A percentile compares a stretch with the other conserved stretches of the same genome.
phyloP scores from a whole-genome alignment of 2,329 filamentous ascomycete genomes.

The Dichotomopilus funicola region DNA sequence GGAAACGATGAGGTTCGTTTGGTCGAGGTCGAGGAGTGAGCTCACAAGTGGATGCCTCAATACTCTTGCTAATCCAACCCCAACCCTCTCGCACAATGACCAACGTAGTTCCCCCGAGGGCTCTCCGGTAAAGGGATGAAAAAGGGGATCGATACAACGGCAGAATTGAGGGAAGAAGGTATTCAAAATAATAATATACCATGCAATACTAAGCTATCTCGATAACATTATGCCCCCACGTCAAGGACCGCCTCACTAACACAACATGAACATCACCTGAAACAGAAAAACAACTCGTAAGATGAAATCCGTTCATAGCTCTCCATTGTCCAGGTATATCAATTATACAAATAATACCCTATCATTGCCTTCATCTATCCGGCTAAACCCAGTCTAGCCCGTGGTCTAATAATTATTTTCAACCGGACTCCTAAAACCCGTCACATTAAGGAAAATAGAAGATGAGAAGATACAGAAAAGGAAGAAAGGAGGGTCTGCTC shows the following conservation, averaged over 20 bases:
- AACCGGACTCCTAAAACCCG: slow-evolving; percentile 18
- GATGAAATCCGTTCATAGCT: too few relatives aligned
- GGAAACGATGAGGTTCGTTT: background rate
- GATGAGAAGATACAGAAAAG: slow-evolving; percentile 8
- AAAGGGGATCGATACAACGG: too few relatives aligned
- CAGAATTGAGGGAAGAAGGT: too few relatives aligned
- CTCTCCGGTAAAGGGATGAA: too few relatives aligned
- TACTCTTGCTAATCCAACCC: background rate
- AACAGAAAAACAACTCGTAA: background rate
- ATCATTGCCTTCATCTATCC: slow-evolving; percentile 17
- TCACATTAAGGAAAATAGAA: slow-evolving; percentile 1
- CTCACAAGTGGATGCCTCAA: background rate
- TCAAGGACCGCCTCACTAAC: too few relatives aligned
- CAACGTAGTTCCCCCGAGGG: too few relatives aligned
- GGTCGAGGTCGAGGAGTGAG: slow-evolving; percentile 1
- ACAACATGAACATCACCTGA: too few relatives aligned
- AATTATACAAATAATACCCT: slow-evolving; percentile 6
- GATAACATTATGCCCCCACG: too few relatives aligned
- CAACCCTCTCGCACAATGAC: slow-evolving; percentile 2
- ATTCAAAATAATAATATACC: too few relatives aligned
- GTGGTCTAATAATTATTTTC: slow-evolving; percentile 17
- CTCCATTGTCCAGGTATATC: background rate
- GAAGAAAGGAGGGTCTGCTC: slow-evolving; percentile 2
- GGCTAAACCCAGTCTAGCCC: slow-evolving; percentile 17
- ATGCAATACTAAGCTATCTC: too few relatives aligned